Conservation (phyloP, 2,329 filamentous ascomycete species). For the Purpureocillium takamizusanense region DNA sequence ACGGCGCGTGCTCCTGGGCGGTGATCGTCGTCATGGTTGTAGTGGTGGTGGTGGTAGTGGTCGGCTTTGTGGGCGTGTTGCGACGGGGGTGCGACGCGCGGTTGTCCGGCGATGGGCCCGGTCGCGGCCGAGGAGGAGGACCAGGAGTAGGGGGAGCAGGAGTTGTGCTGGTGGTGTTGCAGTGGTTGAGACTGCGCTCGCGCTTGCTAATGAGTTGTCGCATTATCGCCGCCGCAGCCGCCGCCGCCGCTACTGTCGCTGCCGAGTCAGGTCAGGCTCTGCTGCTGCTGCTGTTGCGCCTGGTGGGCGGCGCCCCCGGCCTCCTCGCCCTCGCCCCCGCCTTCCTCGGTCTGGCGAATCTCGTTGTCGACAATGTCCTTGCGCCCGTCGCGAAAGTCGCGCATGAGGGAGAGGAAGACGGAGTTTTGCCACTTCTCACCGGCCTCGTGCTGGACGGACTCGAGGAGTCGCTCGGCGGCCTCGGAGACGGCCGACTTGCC, state of each 20-base stretch:
- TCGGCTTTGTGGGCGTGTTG: no score
- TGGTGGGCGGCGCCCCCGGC: conserved; percentile 8
- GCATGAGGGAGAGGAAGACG: conserved; percentile 33
- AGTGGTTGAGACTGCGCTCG: no score
- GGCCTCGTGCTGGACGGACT: conserved; percentile 32
- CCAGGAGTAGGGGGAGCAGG: no score
- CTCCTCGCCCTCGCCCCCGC: no score
- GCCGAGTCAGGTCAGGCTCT: conserved; percentile 8
- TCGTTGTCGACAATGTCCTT: conserved; percentile 34
- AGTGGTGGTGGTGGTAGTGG: no score
- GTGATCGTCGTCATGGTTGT: no score
- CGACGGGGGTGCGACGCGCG: no score
- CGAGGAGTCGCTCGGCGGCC: conserved; percentile 31
- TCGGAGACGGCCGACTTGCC: conserved; percentile 29
- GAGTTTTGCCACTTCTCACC: conserved; percentile 39
- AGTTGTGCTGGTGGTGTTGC: no score
- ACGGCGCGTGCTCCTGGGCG: conserved; percentile 1
- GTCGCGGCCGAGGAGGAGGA: no score
- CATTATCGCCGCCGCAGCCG: no score
- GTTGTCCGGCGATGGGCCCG: no score
- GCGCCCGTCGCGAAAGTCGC: conserved; percentile 33
- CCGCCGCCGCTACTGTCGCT: not conserved
- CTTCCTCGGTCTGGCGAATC: conserved; percentile 27
- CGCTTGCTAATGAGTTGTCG: no score
- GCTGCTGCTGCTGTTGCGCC: conserved; percentile 1